A percentile compares a stretch with the other conserved stretches of the same genome.
These are phyloP conservation scores for Apiotrichum mycotoxinovorans DNA, from an alignment of 1,284 basidiomycete species.

Conservation along the genomic window DNA sequence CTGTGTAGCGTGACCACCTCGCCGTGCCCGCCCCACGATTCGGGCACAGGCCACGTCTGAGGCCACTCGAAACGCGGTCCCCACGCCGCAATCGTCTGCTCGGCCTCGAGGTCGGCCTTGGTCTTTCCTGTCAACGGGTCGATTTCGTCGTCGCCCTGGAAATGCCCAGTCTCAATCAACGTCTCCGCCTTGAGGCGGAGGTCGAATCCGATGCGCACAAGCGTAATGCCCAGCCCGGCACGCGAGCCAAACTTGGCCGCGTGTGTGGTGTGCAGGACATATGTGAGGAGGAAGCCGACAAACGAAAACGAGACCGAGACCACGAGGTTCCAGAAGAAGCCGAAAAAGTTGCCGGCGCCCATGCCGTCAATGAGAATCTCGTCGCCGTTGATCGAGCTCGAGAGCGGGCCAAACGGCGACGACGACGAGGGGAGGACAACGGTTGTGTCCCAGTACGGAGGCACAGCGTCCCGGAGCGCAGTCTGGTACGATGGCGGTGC, in stretches of 20 bases:
- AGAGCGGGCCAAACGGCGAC: conserved; percentile 52
- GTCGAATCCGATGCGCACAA: conserved; percentile 90
- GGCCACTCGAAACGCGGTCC: not conserved
- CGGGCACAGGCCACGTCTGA: not conserved
- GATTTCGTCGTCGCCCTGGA: conserved; percentile 40
- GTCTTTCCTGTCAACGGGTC: conserved; percentile 23
- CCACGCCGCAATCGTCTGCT: conserved; percentile 40
- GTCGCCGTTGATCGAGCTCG: conserved; percentile 51
- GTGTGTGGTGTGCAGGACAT: conserved; percentile 88
- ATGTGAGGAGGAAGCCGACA: conserved; percentile 89
- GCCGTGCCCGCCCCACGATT: conserved; percentile 9
- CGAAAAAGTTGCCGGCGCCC: conserved; percentile 55
- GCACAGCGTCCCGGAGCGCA: conserved; percentile 86
- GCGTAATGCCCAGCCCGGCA: conserved; percentile 87
- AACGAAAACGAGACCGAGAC: conserved; percentile 97
- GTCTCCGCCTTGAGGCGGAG: conserved; percentile 57
- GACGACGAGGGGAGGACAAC: conserved; percentile 62
- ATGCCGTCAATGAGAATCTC: conserved; percentile 59
- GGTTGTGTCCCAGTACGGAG: conserved; percentile 96
- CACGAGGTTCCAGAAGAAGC: conserved; percentile 57
- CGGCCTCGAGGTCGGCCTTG: conserved; percentile 32
- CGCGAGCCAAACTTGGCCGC: conserved; percentile 91
- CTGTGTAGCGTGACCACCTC: conserved; percentile 32
- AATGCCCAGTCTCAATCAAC: conserved; percentile 40
- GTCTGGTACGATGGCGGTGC: conserved; percentile 84